A percentile compares a stretch with the other conserved stretches of the same genome.
Evolutionary conservation across 202 grass and related monocot genomes (phyloP).

Genomic region (Carex sylvatica): DNA sequence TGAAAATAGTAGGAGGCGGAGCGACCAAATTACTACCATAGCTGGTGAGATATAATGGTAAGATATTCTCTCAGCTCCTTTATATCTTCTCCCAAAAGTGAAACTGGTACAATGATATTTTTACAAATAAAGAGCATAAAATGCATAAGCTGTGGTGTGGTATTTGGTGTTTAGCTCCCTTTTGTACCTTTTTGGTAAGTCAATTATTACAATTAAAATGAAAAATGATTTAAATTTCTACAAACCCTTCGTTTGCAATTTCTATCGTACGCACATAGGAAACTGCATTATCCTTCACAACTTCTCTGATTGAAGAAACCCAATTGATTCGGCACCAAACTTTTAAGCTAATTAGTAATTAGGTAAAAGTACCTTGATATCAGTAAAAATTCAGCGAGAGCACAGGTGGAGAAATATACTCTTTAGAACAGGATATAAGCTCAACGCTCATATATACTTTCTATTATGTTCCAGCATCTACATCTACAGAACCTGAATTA

Average conservation of each 20-base stretch:
- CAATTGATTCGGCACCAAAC: background rate
- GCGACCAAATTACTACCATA: background rate
- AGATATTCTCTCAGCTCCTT: background rate
- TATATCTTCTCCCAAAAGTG: constrained; percentile 10
- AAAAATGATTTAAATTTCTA: background rate
- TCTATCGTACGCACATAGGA: background rate
- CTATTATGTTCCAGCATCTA: no score
- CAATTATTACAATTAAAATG: background rate
- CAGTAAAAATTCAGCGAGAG: no score
- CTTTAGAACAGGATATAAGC: no score
- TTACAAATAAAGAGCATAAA: background rate
- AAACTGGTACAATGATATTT: constrained; percentile 4
- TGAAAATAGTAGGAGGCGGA: constrained; percentile 1
- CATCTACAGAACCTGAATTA: no score
- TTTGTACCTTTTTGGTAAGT: background rate
- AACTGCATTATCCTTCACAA: background rate
- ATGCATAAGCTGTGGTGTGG: background rate
- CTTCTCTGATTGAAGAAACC: constrained; percentile 2
- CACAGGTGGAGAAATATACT: no score
- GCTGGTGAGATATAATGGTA: background rate
- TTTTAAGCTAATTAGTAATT: no score
- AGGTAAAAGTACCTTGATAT: no score
- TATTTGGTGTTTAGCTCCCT: background rate
- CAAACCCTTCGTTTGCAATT: constrained; percentile 12
- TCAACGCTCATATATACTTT: no score